Evolutionary conservation across 768 basidiomycete genomes (phyloP), one percentile per base, ranked within the genome.

Genomic region (Hypsizygus marmoreus): DNA sequence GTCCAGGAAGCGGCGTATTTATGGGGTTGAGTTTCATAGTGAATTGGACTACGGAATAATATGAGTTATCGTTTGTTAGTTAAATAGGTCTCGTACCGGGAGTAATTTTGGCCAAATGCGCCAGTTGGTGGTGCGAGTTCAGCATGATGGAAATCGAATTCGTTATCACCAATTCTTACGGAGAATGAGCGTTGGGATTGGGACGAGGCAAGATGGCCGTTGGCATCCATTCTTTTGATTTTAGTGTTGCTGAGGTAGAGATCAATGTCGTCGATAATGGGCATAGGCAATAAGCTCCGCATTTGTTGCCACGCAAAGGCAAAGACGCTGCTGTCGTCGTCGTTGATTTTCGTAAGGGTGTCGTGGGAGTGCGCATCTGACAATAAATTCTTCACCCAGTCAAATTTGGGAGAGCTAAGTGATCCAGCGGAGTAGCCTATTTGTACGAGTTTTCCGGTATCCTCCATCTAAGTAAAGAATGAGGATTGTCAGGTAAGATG

Each of bases 351-450:
- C 13, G 26, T 25, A 25, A 49, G 16, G 14, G 35, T 26, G 12
- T 46, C 39, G 2, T 45, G 29, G n/a, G 31, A 12, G 10, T 40
- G 20, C 16, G 20, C n/a, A 23, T 34, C 31, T 4, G 19, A 29
- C 11, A 24, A 8, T 3, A 59, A 6, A 9, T 59, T 59, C 2
- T 43, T 14, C 6, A 48, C 58, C 53, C 56, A 57, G 13, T 54
- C 29, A 31, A 60, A 55, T 0, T 16, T 13, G 2, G 53, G 56
- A 4, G 23, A 3, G 19, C 47, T 55, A 1, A 48, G 28, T 1
- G 58, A 40, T 2, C 58, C 55, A 13, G 58, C 50, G 6, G 56
- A 55, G 25, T 49, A 60, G 5, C 58, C 53, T 1, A 51, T 40
- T 23, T 47, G 44, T 1, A 43, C 30, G 3, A 55, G 39, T 8